phyloP scores from a whole-genome alignment of 768 basidiomycete genomes.

The Leucogyrophana mollusca region DNA sequence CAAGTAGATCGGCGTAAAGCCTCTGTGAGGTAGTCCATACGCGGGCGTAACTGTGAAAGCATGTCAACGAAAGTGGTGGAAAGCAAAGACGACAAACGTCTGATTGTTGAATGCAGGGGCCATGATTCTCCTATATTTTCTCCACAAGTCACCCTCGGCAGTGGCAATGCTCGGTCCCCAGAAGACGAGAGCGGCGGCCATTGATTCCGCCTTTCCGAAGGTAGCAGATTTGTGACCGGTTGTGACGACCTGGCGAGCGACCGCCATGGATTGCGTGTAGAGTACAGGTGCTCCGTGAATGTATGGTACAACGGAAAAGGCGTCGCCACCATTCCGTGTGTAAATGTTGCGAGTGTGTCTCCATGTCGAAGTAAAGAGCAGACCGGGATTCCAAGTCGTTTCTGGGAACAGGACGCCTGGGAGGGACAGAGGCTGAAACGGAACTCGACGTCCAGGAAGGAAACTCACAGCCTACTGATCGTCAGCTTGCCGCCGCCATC shows the following conservation, averaged over 20 bases:
- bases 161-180: conserved; percentile 18
- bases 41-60: conserved; percentile 15
- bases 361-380: conserved; percentile 21
- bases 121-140: conserved; percentile 16
- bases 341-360: conserved; percentile 20
- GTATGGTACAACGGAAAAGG: conserved; percentile 20
- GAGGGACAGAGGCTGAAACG: conserved; percentile 17
- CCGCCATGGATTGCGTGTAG: conserved; percentile 21
- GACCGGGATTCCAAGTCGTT: conserved; percentile 18
- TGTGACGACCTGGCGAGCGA: conserved; percentile 17
- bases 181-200: conserved; percentile 11
- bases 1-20: conserved; percentile 18
- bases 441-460: conserved; percentile 18
- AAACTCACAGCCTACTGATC: conserved; percentile 11
- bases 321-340: conserved; percentile 13
- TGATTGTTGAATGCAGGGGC: conserved; percentile 23
- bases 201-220: conserved; percentile 16
- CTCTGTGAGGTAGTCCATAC: conserved; percentile 18
- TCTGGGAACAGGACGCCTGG: conserved; percentile 11
- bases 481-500: background rate
- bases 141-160: conserved; percentile 15
- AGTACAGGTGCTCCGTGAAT: conserved; percentile 14
- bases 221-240: conserved; percentile 14
- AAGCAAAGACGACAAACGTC: conserved; percentile 12
- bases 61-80: background rate